Conservation (phyloP, 148 eudicot genomes). For the Tetragonia tetragonoides region DNA sequence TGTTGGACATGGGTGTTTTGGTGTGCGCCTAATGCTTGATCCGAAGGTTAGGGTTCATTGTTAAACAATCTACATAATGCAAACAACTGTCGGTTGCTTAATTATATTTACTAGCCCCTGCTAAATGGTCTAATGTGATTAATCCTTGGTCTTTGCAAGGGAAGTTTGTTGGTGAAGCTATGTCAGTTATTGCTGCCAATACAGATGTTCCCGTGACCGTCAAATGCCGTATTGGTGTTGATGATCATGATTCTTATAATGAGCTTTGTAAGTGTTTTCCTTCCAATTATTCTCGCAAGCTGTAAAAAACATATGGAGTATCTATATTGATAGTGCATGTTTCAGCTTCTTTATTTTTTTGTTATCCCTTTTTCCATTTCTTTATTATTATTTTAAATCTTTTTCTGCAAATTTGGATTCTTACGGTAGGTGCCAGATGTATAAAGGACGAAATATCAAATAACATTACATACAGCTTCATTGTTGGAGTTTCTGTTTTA, state of each 20-base stretch:
- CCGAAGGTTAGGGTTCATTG: conserved; percentile 61
- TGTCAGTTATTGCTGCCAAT: conserved; percentile 94
- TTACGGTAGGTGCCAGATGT: background rate
- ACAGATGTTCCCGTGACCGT: conserved; percentile 90
- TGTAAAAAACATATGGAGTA: background rate
- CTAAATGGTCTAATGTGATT: conserved; percentile 30
- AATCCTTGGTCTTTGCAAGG: conserved; percentile 45
- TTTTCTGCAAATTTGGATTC: background rate
- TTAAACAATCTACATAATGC: conserved; percentile 1
- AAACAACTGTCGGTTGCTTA: background rate
- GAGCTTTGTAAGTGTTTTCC: conserved; percentile 72
- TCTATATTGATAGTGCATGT: background rate
- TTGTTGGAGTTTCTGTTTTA: background rate
- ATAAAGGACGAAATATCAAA: background rate
- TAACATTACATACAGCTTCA: background rate
- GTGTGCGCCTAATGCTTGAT: conserved; percentile 92
- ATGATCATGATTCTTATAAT: conserved; percentile 87
- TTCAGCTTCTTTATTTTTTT: background rate
- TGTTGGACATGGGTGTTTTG: conserved; percentile 97
- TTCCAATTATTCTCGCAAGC: background rate
- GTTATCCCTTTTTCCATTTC: background rate
- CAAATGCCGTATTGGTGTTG: conserved; percentile 96
- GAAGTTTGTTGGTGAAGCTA: conserved; percentile 98
- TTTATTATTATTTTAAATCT: background rate
- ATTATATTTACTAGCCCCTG: conserved; percentile 7